Conservation (phyloP, 352 stramenopile species). For the Pythium sp. region DNA sequence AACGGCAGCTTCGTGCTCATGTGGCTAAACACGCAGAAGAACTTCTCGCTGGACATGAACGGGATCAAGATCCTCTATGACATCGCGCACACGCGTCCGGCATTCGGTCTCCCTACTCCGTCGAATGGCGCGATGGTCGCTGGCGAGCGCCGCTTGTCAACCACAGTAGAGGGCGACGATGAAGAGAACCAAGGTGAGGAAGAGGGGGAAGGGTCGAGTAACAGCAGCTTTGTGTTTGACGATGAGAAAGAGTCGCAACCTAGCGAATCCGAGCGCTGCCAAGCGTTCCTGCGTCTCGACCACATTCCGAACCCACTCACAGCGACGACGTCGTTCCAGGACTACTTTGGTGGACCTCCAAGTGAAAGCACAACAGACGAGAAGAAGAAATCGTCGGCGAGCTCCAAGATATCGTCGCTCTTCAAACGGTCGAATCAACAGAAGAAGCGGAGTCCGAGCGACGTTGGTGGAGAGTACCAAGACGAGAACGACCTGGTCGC, state of each 20-base stretch:
- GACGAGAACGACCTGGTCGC: slow-evolving; percentile 12
- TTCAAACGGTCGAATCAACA: slow-evolving; percentile 50
- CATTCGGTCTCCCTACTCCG: slow-evolving; percentile 9
- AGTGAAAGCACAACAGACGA: neutral
- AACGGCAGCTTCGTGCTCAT: slow-evolving; percentile 73
- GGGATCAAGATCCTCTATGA: slow-evolving; percentile 65
- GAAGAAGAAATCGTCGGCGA: slow-evolving; percentile 23
- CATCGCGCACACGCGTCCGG: slow-evolving; percentile 42
- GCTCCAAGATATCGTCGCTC: slow-evolving; percentile 36
- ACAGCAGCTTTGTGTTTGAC: neutral
- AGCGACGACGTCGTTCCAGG: slow-evolving; percentile 59
- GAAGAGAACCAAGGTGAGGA: slow-evolving; percentile 6
- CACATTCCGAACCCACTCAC: slow-evolving; percentile 72
- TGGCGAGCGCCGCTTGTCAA: neutral
- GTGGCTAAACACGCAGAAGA: slow-evolving; percentile 73
- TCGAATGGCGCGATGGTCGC: slow-evolving; percentile 6
- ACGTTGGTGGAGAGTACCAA: neutral
- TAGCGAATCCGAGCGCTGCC: slow-evolving; percentile 53
- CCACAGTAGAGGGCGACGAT: slow-evolving; percentile 14
- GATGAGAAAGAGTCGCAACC: slow-evolving; percentile 1
- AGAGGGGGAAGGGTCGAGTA: neutral
- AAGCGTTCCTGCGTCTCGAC: slow-evolving; percentile 46
- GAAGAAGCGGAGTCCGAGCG: slow-evolving; percentile 18
- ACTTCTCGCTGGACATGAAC: slow-evolving; percentile 54
- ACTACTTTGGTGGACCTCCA: slow-evolving; percentile 48